Base-by-base conservation (phyloP, 1,284 basidiomycete species). In the Leccinum huronense region DNA sequence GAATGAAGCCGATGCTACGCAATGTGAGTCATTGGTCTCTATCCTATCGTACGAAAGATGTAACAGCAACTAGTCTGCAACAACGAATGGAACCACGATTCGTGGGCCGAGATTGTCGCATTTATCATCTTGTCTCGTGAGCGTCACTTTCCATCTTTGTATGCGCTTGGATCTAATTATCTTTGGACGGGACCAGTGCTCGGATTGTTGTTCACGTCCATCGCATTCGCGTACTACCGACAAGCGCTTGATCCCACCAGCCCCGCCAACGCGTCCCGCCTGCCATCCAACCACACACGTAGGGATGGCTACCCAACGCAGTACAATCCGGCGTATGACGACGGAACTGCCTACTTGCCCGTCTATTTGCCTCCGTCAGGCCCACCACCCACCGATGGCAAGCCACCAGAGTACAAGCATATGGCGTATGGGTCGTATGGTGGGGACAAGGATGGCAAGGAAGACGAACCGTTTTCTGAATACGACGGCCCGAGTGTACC, bases 181-280 rank as follows among this genome's bases (percentile, higher is more conserved):
- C 16, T 30, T 58, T 34, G 40, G 1, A 19, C 4, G 19, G 27
- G 53, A 31, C 2, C 63, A 87, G 84, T 84, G 58, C 70, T 87
- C 48, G 79, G 86, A 62, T 66, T 80, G 23, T 72, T 91, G 61
- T 90, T 91, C 79, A 80, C 84, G 42, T 69, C 83, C 59, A 74
- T 90, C 67, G 83, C 86, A 1, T 87, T 88, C 71, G 80, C 81
- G 9, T 94, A 87, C 78, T 87, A 89, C 73, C 85, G 86, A 30
- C 91, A 94, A 77, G 72, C 85, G 9, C 80, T 85, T 34, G 89
- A 93, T 73, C 90, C 91, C 0, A 69, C 75, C 5, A 80, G 79
- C 30, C 73, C 73, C 60, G 79, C 67, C n/a, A 80, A 78, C 69
- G 65, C 77, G 53, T 70, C 69, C 13, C 79, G 76, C 30, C 64